A percentile compares a stretch with the other conserved stretches of the same genome.
Evolutionary conservation across 495 filamentous ascomycete species (phyloP).

Genomic region (Daldinia bambusicola): DNA sequence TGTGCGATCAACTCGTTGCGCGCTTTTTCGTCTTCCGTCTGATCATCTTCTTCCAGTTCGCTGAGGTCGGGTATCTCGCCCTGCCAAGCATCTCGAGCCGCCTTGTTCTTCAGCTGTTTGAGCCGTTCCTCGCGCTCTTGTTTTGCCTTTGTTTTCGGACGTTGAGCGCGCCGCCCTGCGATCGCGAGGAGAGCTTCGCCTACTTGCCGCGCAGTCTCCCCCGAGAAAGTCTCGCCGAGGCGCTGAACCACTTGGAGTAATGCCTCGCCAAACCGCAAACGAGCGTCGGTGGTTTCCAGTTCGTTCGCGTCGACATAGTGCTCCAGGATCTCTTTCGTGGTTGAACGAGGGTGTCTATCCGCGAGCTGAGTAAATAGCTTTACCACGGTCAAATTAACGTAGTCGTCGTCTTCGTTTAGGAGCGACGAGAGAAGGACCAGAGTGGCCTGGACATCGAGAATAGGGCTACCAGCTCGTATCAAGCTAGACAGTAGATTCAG

Average conservation of each 20-base stretch:
- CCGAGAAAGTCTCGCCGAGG: constrained; percentile 68
- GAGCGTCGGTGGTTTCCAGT: constrained; percentile 67
- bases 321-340: constrained; percentile 72
- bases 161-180: constrained; percentile 69
- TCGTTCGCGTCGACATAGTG: constrained; percentile 74
- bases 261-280: constrained; percentile 78
- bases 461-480: constrained; percentile 68
- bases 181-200: constrained; percentile 72
- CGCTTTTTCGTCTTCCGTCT: constrained; percentile 58
- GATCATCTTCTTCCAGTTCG: constrained; percentile 59
- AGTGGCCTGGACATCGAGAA: constrained; percentile 76
- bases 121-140: constrained; percentile 60
- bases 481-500: constrained; percentile 75
- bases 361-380: constrained; percentile 74
- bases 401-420: constrained; percentile 76
- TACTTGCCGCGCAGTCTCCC: constrained; percentile 64
- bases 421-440: constrained; percentile 73
- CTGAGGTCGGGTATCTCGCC: constrained; percentile 60
- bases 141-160: constrained; percentile 63
- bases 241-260: constrained; percentile 75
- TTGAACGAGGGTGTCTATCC: constrained; percentile 70
- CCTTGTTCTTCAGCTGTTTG: constrained; percentile 59
- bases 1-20: constrained; percentile 66
- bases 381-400: constrained; percentile 76
- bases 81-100: constrained; percentile 64